Conservation (phyloP, 805 yeast genomes). For the Maudiozyma pseudohumilis region DNA sequence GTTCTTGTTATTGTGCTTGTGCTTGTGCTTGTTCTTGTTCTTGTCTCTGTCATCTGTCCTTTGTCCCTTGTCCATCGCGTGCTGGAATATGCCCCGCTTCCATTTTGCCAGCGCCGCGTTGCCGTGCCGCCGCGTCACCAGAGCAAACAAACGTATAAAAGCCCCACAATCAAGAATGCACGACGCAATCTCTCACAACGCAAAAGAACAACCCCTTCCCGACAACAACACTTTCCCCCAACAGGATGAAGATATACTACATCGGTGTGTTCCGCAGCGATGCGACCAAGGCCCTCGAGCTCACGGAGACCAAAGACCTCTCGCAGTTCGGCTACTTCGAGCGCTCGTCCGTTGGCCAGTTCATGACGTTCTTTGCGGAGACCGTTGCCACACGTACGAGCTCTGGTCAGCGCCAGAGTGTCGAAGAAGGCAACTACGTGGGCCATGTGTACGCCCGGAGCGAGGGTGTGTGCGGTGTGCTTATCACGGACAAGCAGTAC, state of each 20-base stretch:
- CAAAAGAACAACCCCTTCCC: no score
- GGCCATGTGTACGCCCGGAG: slow-evolving; percentile 87
- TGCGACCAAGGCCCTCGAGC: slow-evolving; percentile 55
- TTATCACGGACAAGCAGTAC: slow-evolving; percentile 89
- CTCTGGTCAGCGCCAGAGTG: slow-evolving; percentile 85
- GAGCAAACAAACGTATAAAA: no score
- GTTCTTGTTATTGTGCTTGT: no score
- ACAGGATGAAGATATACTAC: slow-evolving; percentile 76
- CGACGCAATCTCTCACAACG: no score
- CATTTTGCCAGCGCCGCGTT: no score
- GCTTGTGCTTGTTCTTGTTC: no score
- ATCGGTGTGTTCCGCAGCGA: slow-evolving; percentile 71
- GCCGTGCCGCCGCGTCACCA: no score
- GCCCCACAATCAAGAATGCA: no score
- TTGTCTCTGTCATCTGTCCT: no score
- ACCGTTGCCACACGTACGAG: slow-evolving; percentile 84
- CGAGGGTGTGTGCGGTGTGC: slow-evolving; percentile 86
- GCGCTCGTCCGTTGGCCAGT: slow-evolving; percentile 71
- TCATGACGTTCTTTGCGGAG: slow-evolving; percentile 87
- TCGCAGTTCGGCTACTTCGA: slow-evolving; percentile 86
- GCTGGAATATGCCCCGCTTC: no score
- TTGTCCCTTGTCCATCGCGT: no score
- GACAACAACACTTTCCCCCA: background rate
- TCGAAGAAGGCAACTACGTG: slow-evolving; percentile 82
- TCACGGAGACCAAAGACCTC: slow-evolving; percentile 72